Conservation (phyloP, 129 eudicot species). For the Pulicaria dysenterica region DNA sequence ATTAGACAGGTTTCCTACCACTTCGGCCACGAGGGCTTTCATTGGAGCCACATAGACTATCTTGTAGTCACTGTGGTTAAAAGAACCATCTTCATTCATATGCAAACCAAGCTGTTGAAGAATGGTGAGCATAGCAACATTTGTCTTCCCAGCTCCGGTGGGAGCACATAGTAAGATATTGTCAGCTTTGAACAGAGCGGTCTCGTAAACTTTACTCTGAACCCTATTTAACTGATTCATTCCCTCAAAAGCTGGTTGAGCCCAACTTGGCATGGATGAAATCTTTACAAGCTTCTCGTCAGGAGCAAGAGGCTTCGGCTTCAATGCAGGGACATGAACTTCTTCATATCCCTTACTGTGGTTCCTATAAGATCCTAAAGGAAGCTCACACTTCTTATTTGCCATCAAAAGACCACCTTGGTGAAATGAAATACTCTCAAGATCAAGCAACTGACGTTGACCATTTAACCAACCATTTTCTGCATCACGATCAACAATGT, state of each 20-base stretch:
- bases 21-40: conserved; percentile 97
- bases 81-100: conserved; percentile 70
- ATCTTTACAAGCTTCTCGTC: conserved; percentile 71
- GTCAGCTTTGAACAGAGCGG: conserved; percentile 79
- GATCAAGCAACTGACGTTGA: conserved; percentile 86
- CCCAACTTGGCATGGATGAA: conserved; percentile 81
- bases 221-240: conserved; percentile 86
- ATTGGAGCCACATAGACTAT: conserved; percentile 97
- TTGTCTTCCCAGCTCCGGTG: conserved; percentile 97
- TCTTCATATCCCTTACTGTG: conserved; percentile 87
- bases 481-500: conserved; percentile 60
- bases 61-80: conserved; percentile 75
- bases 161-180: conserved; percentile 91
- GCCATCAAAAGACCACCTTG: conserved; percentile 90
- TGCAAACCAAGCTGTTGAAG: conserved; percentile 87
- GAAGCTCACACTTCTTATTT: conserved; percentile 82
- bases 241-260: conserved; percentile 84
- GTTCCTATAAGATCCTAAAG: conserved; percentile 72
- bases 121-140: conserved; percentile 95
- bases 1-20: conserved; percentile 82
- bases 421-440: conserved; percentile 74
- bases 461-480: conserved; percentile 84
- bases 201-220: conserved; percentile 86
- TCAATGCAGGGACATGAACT: conserved; percentile 90
- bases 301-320: conserved; percentile 61